Percentiles rank a stretch among this genome's conserved stretches.
Conservation (phyloP, 2,329 filamentous ascomycete genomes). For the Graphilbum fragrans region DNA sequence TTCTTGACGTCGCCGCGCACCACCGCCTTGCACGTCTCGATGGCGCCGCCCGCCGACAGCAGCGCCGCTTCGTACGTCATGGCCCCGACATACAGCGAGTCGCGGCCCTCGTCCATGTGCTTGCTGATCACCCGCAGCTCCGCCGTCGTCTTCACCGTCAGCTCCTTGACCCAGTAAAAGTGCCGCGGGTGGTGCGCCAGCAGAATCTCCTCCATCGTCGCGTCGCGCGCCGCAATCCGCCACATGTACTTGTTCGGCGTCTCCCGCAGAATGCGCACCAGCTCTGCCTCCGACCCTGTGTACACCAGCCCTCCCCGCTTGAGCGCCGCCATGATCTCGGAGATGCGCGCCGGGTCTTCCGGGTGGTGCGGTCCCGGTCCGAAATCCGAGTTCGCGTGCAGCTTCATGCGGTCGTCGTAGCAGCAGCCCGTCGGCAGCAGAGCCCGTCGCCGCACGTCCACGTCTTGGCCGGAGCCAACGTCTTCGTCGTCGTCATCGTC, state of each 20-base stretch:
- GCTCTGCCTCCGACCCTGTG: conserved; percentile 41
- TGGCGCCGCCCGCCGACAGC: conserved; percentile 81
- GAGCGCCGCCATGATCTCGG: conserved; percentile 84
- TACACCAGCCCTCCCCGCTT: conserved; percentile 70
- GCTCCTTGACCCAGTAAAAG: conserved; percentile 60
- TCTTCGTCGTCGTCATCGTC: conserved; percentile 24
- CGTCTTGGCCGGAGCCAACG: conserved; percentile 18
- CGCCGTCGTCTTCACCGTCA: conserved; percentile 41
- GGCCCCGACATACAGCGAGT: conserved; percentile 73
- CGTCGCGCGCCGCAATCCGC: conserved; percentile 68
- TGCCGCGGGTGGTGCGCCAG: conserved; percentile 69
- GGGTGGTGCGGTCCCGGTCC: conserved; percentile 71
- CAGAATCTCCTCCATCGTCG: conserved; percentile 68
- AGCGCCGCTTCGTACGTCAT: conserved; percentile 72
- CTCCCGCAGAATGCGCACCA: conserved; percentile 36
- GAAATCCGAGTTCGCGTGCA: conserved; percentile 78
- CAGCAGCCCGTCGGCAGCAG: conserved; percentile 63
- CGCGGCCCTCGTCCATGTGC: conserved; percentile 48
- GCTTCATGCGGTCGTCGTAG: conserved; percentile 92
- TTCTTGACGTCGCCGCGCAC: conserved; percentile 78
- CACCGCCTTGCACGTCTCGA: conserved; percentile 91
- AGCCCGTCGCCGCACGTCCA: conserved; percentile 27
- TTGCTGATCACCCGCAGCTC: conserved; percentile 58
- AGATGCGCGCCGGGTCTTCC: conserved; percentile 85
- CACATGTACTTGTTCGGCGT: conserved; percentile 53